Percentiles rank a stretch among this genome's conserved stretches.
These are phyloP conservation scores for Hortiboletus campestris DNA, from an alignment of 768 basidiomycete species.

Conservation along the genomic window DNA sequence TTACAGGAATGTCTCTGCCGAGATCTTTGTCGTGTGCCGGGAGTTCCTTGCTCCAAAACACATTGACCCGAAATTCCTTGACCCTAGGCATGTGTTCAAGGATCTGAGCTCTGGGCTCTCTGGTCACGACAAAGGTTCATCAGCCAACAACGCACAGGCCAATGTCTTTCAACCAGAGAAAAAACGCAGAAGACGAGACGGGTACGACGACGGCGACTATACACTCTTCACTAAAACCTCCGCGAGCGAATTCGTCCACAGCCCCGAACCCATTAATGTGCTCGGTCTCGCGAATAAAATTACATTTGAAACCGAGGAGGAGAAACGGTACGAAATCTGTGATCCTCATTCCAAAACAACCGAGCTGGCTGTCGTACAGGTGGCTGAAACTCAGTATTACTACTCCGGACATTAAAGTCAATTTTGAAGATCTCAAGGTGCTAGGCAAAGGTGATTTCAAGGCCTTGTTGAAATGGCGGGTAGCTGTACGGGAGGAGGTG, in stretches of 20 bases:
- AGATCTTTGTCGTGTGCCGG: slow-evolving; percentile 98
- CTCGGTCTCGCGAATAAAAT: slow-evolving; percentile 81
- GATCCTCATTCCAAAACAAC: neutral
- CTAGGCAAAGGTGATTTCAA: slow-evolving; percentile 99
- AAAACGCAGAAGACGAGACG: slow-evolving; percentile 88
- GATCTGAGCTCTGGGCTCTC: slow-evolving; percentile 58
- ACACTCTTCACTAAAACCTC: slow-evolving; percentile 76
- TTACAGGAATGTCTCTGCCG: slow-evolving; percentile 92
- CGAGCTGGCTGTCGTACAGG: slow-evolving; percentile 35
- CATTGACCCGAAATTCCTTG: slow-evolving; percentile 97
- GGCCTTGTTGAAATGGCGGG: slow-evolving; percentile 85
- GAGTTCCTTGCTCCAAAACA: slow-evolving; percentile 92
- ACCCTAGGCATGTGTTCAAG: slow-evolving; percentile 97
- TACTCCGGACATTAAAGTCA: slow-evolving; percentile 74
- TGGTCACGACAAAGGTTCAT: slow-evolving; percentile 50
- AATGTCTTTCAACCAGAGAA: slow-evolving; percentile 98
- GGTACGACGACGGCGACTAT: slow-evolving; percentile 93
- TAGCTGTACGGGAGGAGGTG: slow-evolving; percentile 85
- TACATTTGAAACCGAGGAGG: slow-evolving; percentile 76
- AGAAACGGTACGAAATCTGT: slow-evolving; percentile 59
- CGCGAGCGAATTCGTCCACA: slow-evolving; percentile 69
- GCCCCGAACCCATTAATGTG: slow-evolving; percentile 69
- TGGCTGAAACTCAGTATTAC: slow-evolving; percentile 76
- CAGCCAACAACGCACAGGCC: slow-evolving; percentile 68
- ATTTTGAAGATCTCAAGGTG: slow-evolving; percentile 91